phyloP scores from a whole-genome alignment of 1,284 basidiomycete species.

The Somion occarium region DNA sequence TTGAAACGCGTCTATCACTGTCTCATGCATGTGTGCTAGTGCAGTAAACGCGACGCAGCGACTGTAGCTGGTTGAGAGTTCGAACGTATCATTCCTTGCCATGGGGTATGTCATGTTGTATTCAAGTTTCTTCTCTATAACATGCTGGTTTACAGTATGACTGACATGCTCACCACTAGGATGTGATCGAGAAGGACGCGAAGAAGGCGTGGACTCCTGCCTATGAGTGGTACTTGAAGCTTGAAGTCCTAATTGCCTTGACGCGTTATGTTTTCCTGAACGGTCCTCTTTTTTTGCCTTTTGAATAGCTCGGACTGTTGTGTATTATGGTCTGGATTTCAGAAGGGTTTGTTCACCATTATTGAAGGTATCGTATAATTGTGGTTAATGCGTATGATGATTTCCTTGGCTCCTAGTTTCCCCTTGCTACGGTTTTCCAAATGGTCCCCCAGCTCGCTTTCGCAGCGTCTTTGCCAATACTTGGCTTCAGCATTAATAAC shows the following conservation, averaged over 20 bases:
- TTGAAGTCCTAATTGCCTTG: neutral
- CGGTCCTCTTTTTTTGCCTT: neutral
- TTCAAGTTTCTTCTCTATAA: no score
- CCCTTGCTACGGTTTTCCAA: neutral
- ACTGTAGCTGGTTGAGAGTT: slow-evolving; percentile 83
- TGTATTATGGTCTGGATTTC: neutral
- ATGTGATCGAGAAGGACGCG: slow-evolving; percentile 76
- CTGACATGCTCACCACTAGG: slow-evolving; percentile 34
- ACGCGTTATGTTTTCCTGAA: neutral
- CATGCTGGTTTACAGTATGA: no score
- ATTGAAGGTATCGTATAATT: neutral
- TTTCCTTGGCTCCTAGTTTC: neutral
- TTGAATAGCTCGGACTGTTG: neutral
- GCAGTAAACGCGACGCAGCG: slow-evolving; percentile 68
- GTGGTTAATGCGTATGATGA: neutral
- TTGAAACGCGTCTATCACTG: neutral
- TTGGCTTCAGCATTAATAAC: no score
- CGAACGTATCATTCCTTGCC: slow-evolving; percentile 87
- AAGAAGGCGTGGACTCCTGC: slow-evolving; percentile 61
- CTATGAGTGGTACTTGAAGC: slow-evolving; percentile 24
- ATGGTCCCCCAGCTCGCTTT: no score
- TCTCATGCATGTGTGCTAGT: neutral
- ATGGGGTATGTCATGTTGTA: slow-evolving; percentile 72
- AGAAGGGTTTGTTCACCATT: neutral
- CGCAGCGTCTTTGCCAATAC: no score